A percentile compares a stretch with the other conserved stretches of the same genome.
These are phyloP conservation scores for Umbelopsis sp. DNA, from an alignment of 371 early-diverging fungal genomes.

Conservation along the genomic window DNA sequence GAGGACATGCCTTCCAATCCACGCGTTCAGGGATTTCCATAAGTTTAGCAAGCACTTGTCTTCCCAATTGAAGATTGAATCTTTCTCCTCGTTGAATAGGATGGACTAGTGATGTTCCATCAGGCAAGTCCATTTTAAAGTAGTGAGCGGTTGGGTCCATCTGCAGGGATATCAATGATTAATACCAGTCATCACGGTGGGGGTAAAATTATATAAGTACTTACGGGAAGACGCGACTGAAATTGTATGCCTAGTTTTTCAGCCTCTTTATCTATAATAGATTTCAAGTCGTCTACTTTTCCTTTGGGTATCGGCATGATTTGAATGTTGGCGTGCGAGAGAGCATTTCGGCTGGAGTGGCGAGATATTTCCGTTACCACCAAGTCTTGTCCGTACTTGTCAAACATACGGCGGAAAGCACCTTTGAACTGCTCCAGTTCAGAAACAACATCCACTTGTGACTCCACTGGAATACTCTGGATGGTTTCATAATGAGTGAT, in stretches of 20 bases:
- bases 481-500: constrained; percentile 71
- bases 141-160: constrained; percentile 45
- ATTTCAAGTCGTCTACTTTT: constrained; percentile 39
- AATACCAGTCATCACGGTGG: no score
- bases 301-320: constrained; percentile 52
- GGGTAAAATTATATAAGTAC: constrained; percentile 18
- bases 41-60: constrained; percentile 63
- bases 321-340: constrained; percentile 72
- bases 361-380: constrained; percentile 74
- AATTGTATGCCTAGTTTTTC: constrained; percentile 37
- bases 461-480: constrained; percentile 44
- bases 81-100: constrained; percentile 44
- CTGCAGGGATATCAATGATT: constrained; percentile 20
- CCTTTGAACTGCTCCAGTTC: constrained; percentile 68
- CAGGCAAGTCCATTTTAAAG: constrained; percentile 70
- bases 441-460: constrained; percentile 40
- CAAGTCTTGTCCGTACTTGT: constrained; percentile 54
- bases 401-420: constrained; percentile 50
- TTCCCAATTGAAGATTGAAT: constrained; percentile 76
- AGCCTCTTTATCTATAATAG: constrained; percentile 39
- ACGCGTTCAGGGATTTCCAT: constrained; percentile 66
- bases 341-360: constrained; percentile 38
- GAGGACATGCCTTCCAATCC: constrained; percentile 75
- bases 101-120: constrained; percentile 51
- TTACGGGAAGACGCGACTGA: constrained; percentile 49